Percentiles rank a stretch among this genome's conserved stretches.
Conservation (phyloP, 2,329 filamentous ascomycete genomes). For the Ophiostoma sp. region DNA sequence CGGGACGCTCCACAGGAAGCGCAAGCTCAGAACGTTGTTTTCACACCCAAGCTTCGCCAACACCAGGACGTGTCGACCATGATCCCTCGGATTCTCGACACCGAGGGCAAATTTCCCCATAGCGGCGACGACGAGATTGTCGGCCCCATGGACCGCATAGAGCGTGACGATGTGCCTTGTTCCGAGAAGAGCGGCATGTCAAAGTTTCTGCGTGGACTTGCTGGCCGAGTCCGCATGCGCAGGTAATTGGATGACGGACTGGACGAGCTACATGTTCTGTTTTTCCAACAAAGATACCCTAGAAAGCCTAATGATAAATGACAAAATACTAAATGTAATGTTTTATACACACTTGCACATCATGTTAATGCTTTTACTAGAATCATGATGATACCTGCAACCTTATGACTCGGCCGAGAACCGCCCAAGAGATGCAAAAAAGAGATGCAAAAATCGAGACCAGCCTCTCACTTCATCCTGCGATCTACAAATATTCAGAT, state of each 20-base stretch:
- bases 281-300: background rate
- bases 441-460: too few relatives aligned
- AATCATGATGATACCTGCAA: background rate
- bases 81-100: conserved; percentile 64
- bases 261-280: background rate
- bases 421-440: too few relatives aligned
- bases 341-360: background rate
- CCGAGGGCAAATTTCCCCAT: conserved; percentile 80
- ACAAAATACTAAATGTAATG: background rate
- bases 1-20: conserved; percentile 18
- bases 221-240: conserved; percentile 31
- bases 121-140: conserved; percentile 90
- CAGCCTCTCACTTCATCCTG: background rate
- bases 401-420: too few relatives aligned
- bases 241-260: background rate
- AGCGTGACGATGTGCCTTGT: background rate
- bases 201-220: conserved; percentile 46
- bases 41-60: conserved; percentile 24
- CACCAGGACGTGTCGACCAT: conserved; percentile 56
- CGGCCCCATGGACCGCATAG: conserved; percentile 72
- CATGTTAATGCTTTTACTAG: background rate
- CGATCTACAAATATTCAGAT: background rate
- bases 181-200: conserved; percentile 29
- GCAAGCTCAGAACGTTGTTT: conserved; percentile 24
- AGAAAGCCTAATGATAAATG: background rate